Conservation (phyloP, 176 grass and related monocot species). For the Stipa capillata region DNA sequence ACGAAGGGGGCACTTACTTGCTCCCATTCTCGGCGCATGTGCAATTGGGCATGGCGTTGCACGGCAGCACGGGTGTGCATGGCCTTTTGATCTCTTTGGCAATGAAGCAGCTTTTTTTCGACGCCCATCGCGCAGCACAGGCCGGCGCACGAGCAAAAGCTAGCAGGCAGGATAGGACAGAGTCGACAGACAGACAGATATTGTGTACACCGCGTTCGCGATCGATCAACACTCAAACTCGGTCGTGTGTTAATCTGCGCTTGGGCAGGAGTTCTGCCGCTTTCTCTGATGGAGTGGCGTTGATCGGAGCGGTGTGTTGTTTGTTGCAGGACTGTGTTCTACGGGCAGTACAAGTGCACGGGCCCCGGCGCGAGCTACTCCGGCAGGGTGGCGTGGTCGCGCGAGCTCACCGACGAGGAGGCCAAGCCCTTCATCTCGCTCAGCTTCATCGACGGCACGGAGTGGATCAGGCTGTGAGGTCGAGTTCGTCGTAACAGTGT, state of each 20-base stretch:
- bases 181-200: not conserved
- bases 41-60: not conserved
- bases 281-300: not conserved
- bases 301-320: not conserved
- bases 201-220: not conserved
- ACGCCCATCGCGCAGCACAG: not conserved
- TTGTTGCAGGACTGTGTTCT: conserved; percentile 89
- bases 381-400: conserved; percentile 65
- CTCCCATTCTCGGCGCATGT: conserved; percentile 1
- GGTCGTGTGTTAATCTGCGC: not conserved
- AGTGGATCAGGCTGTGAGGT: conserved; percentile 59
- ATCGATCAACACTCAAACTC: not conserved
- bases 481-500: not conserved
- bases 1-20: not conserved
- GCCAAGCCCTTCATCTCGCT: conserved; percentile 78
- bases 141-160: not conserved
- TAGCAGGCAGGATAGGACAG: not conserved
- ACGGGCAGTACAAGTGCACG: conserved; percentile 94
- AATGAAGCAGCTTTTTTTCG: not conserved
- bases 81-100: not conserved
- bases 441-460: conserved; percentile 67
- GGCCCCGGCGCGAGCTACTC: conserved; percentile 55
- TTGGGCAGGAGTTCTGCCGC: no score
- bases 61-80: conserved; percentile 14
- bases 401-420: conserved; percentile 86